Conservation (phyloP, 371 early-diverging fungal genomes). For the Rhizopus delemar region DNA sequence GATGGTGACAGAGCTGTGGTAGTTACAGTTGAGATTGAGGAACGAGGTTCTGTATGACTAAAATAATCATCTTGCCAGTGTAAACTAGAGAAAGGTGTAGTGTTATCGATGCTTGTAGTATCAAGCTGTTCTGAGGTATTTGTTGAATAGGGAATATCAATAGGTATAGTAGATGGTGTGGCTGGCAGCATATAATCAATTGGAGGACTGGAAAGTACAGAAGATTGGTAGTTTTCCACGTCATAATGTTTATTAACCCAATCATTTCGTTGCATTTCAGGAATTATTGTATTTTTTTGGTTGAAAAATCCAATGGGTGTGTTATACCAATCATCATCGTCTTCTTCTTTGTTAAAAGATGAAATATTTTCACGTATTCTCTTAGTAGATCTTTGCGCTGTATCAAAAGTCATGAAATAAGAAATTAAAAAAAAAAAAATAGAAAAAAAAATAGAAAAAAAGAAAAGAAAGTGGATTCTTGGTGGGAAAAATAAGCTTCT, state of each 20-base stretch:
- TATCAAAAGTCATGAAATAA: slow-evolving; percentile 27
- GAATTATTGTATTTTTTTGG: slow-evolving; percentile 5
- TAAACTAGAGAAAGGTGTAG: slow-evolving; percentile 10
- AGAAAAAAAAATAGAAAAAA: slow-evolving; percentile 6
- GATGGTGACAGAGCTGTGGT: slow-evolving; percentile 9
- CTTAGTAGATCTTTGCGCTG: slow-evolving; percentile 26
- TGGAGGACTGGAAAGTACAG: slow-evolving; percentile 1
- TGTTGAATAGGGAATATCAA: slow-evolving; percentile 25
- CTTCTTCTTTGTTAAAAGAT: slow-evolving; percentile 5
- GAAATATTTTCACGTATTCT: slow-evolving; percentile 14
- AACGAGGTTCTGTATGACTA: not conserved
- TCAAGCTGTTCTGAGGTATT: slow-evolving; percentile 11
- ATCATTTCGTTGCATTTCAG: not conserved
- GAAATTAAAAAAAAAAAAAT: slow-evolving; percentile 9
- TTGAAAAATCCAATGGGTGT: not conserved
- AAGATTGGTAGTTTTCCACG: slow-evolving; percentile 1
- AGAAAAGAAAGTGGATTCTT: slow-evolving; percentile 2
- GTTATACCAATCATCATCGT: slow-evolving; percentile 10
- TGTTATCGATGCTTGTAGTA: slow-evolving; percentile 15
- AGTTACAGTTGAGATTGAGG: not conserved
- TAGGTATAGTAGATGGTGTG: slow-evolving; percentile 18
- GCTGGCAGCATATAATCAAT: slow-evolving; percentile 4
- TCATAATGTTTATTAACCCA: not conserved
- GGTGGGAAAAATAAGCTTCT: slow-evolving; percentile 4
- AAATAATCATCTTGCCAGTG: slow-evolving; percentile 21